Base-by-base conservation (phyloP, 352 stramenopile species). In the Globisporangium acanthophoron region DNA sequence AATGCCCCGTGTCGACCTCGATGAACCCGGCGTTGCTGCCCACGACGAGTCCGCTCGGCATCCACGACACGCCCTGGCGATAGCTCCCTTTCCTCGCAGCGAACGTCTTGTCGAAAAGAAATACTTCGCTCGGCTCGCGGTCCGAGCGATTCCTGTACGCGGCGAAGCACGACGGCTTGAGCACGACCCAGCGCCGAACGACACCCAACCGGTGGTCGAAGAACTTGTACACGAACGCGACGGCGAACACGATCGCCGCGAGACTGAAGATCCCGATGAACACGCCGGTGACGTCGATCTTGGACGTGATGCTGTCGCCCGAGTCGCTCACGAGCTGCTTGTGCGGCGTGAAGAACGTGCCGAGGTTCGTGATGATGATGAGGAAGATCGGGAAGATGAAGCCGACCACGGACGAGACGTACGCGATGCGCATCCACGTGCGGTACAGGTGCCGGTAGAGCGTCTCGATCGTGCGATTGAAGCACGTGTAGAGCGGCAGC, bases 31-130 rank as follows among this genome's bases (percentile, higher is more conserved):
- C 81, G 29, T 87, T 80, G 58, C 80, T 94, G 13, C 84, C 77
- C 5, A 95, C 76, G 7, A 91, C 74, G 43, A 95, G 71, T 3
- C 85, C 85, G 59, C 82, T 95, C 2, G 82, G 83, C 85, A 95
- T 95, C 84, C 85, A 95, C 37, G 82, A 92, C 24, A 92, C 80
- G 20, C 85, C 85, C 64, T 94, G 85, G 3, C 77, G 70, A 61
- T 92, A 93, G 47, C 80, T 91, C 53, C 83, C 85, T 68, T 92
- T 91, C 2, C 59, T 67, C 2, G 81, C 76, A 20, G 79, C 79
- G 58, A 94, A 94, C 20, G 67, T 89, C 62, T 90, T 90, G 65
- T 93, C 85, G 54, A 94, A 94, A 33, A 94, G 58, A 61, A 94
- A 92, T 18, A 94, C 85, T 48, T 94, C 85, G 44, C 80, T 94